Evolutionary conservation across 176 grass and related monocot genomes (phyloP).

Genomic region (Hordeum marinum): DNA sequence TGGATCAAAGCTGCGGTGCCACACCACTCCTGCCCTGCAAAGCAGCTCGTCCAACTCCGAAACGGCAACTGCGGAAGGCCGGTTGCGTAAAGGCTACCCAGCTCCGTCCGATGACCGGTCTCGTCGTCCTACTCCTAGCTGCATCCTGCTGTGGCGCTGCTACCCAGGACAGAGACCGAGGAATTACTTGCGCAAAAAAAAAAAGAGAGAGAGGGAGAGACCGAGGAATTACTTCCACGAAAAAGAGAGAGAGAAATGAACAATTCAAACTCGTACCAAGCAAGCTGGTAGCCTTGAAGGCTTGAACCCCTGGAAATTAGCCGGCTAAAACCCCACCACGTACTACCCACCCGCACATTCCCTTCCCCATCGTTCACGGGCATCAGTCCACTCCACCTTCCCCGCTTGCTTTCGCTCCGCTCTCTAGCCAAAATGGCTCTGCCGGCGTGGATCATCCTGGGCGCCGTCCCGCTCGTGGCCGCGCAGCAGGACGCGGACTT

Average conservation of each 20-base stretch:
- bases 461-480: background rate
- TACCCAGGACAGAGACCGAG: background rate
- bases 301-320: background rate
- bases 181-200: too few relatives aligned
- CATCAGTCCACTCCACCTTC: background rate
- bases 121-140: background rate
- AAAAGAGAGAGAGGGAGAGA: too few relatives aligned
- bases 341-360: background rate
- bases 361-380: too few relatives aligned
- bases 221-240: background rate
- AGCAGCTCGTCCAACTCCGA: too few relatives aligned
- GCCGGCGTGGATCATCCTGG: conserved; percentile 2
- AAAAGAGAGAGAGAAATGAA: too few relatives aligned
- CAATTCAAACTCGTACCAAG: background rate
- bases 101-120: background rate
- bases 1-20: background rate
- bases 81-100: background rate
- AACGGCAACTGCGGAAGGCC: background rate
- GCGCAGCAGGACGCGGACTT: background rate
- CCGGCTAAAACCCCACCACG: background rate
- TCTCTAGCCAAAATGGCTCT: background rate
- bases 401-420: background rate
- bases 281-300: too few relatives aligned
- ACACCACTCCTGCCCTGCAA: background rate
- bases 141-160: background rate